Percentiles rank a stretch among this genome's conserved stretches.
phyloP scores from a whole-genome alignment of 257 asterid species.

The Primulina tabacum region DNA sequence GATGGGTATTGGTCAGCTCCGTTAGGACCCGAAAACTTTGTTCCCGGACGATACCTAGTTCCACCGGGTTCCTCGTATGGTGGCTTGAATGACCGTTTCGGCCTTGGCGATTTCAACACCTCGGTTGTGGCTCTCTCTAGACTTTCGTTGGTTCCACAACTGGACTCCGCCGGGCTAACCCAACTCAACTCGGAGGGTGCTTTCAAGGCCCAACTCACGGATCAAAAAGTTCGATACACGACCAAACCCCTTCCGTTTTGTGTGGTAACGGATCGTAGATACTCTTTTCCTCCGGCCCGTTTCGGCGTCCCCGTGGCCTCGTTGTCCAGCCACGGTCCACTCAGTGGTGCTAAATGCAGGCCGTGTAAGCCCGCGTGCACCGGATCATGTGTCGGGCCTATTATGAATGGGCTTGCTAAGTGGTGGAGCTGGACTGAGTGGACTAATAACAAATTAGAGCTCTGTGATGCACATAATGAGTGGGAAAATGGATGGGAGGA shows the following conservation, averaged over 20 bases:
- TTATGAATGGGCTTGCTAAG: slow-evolving; percentile 46
- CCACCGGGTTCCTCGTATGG: slow-evolving; percentile 85
- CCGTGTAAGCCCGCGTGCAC: slow-evolving; percentile 68
- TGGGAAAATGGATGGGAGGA: slow-evolving; percentile 84
- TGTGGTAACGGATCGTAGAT: slow-evolving; percentile 67
- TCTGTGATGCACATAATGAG: slow-evolving; percentile 70
- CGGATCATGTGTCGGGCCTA: slow-evolving; percentile 58
- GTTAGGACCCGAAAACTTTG: slow-evolving; percentile 48
- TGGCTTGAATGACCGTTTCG: slow-evolving; percentile 89
- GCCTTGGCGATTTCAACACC: slow-evolving; percentile 73
- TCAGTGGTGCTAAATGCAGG: slow-evolving; percentile 87
- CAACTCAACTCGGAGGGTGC: slow-evolving; percentile 81
- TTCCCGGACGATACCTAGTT: slow-evolving; percentile 64
- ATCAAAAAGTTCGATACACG: slow-evolving; percentile 39
- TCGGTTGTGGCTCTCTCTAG: slow-evolving; percentile 83
- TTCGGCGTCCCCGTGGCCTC: slow-evolving; percentile 84
- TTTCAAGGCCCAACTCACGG: slow-evolving; percentile 75
- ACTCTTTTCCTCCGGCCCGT: slow-evolving; percentile 56
- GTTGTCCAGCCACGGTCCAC: slow-evolving; percentile 70
- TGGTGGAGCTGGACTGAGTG: slow-evolving; percentile 95
- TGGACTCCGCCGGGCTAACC: slow-evolving; percentile 52
- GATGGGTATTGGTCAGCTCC: slow-evolving; percentile 86
- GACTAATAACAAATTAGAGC: slow-evolving; percentile 50
- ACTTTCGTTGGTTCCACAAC: slow-evolving; percentile 62
- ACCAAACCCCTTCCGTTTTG: slow-evolving; percentile 66